phyloP scores from a whole-genome alignment of 768 basidiomycete species.

The Plicaturopsis crispa region DNA sequence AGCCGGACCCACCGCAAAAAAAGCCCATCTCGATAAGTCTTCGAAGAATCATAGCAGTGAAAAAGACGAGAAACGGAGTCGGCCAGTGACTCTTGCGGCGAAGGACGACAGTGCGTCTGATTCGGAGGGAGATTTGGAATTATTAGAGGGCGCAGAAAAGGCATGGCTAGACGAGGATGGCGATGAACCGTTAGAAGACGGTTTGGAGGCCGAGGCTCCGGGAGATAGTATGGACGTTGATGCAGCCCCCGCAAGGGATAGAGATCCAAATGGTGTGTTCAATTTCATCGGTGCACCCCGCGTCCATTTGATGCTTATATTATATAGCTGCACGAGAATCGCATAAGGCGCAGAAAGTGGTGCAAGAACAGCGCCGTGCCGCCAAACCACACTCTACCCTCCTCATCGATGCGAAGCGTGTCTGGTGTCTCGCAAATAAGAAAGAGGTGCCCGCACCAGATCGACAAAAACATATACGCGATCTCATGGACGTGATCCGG shows the following conservation, averaged over 20 bases:
- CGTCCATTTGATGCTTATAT: conserved; percentile 2
- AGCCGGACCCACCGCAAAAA: conserved; percentile 44
- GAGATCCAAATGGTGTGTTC: conserved; percentile 53
- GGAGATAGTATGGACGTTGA: conserved; percentile 26
- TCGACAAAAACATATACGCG: conserved; percentile 64
- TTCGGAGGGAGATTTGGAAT: conserved; percentile 32
- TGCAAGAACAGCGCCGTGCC: conserved; percentile 65
- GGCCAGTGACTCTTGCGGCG: conserved; percentile 42
- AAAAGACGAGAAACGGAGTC: conserved; percentile 48
- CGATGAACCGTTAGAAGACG: conserved; percentile 1
- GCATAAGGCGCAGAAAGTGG: conserved; percentile 60
- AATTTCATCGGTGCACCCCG: conserved; percentile 3
- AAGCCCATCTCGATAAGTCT: conserved; percentile 35
- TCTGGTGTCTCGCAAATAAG: conserved; percentile 72
- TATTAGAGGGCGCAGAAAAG: conserved; percentile 21
- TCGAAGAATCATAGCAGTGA: conserved; percentile 17
- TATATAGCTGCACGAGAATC: conserved; percentile 54
- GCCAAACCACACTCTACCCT: conserved; percentile 72
- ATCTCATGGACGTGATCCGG: conserved; percentile 69
- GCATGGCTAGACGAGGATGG: conserved; percentile 14
- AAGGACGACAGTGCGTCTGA: conserved; percentile 27
- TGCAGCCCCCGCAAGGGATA: conserved; percentile 18
- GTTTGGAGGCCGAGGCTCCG: conserved; percentile 12
- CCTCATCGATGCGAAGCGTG: conserved; percentile 61
- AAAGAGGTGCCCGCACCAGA: conserved; percentile 64